Conservation (phyloP, 352 stramenopile species). For the Globisporangium spinosum region DNA sequence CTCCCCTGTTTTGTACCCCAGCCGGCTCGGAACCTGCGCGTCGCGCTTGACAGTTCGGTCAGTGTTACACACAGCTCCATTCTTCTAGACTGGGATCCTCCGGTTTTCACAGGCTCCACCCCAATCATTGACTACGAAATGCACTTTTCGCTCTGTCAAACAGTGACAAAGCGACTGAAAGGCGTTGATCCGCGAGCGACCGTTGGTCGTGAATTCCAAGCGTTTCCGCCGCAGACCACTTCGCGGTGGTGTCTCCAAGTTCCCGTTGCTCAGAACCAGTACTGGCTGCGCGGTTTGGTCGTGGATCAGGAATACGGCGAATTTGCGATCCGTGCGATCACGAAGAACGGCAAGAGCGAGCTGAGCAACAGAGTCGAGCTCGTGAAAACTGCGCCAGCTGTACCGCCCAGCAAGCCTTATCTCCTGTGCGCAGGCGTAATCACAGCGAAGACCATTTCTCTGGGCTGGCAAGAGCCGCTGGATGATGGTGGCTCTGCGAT, state of each 20-base stretch:
- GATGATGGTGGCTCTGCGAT: constrained; percentile 56
- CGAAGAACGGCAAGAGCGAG: constrained; percentile 47
- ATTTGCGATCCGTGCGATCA: constrained; percentile 47
- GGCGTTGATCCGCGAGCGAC: background rate
- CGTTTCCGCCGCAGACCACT: constrained; percentile 23
- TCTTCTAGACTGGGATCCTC: constrained; percentile 50
- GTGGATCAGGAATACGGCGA: constrained; percentile 49
- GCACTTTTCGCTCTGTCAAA: constrained; percentile 26
- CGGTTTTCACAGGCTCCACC: constrained; percentile 68
- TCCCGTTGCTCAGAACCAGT: constrained; percentile 47
- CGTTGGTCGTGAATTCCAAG: constrained; percentile 16
- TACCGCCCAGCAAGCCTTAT: constrained; percentile 37
- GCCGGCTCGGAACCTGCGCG: constrained; percentile 53
- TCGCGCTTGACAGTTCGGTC: constrained; percentile 19
- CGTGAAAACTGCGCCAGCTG: constrained; percentile 28
- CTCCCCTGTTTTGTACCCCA: constrained; percentile 51
- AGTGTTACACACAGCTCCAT: constrained; percentile 41
- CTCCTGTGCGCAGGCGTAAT: constrained; percentile 48
- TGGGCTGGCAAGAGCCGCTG: constrained; percentile 58
- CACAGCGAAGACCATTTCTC: constrained; percentile 57
- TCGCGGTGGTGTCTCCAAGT: constrained; percentile 56
- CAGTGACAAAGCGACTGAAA: constrained; percentile 5
- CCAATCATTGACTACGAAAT: constrained; percentile 70
- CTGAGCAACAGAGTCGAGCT: constrained; percentile 41
- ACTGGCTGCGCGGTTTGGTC: constrained; percentile 30